Evolutionary conservation across 2,329 filamentous ascomycete genomes (phyloP), one percentile per base, ranked within the genome.

Genomic region (Diaporthe caulivora): DNA sequence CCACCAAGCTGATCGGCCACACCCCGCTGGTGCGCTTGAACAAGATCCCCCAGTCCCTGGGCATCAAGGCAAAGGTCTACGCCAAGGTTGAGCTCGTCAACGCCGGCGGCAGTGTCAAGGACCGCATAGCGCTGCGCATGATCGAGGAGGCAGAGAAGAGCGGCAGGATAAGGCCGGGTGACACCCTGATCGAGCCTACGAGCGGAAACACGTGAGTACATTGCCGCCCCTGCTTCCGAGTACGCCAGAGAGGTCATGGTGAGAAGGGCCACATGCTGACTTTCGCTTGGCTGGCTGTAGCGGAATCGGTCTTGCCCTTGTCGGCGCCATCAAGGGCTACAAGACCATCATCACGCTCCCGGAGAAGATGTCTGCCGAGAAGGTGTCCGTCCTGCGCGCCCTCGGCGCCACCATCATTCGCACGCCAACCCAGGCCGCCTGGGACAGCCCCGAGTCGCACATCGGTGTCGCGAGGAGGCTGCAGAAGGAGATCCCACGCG

Each of bases 331-430:
- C 80, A 98, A 98, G 87, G 96, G 95, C 77, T 99, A 98, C 89
- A 96, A 96, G 85, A 97, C 95, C 53, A 98, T 99, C 85, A 99
- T 99, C 83, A 99, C 97, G 15, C 91, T 99, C 58, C 97, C 97
- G 68, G 97, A 99, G 86, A 99, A 99, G 88, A 99, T 99, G 97
- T 98, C 95, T 1, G 94, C 95, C 62, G 97, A 99, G 85, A 99
- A 99, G 85, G 97, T 99, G 51, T 93, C 96, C 2, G 97, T 99
- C 37, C 89, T 99, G 75, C 94, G 95, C 79, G 96, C 97, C 40
- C 90, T 99, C 69, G 96, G 96, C 76, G 97, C 97, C 54, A 98
- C 97, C 81, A 98, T 99, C 84, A 98, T 99, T 82, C 93, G 97
- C 71, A 99, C 97, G 5, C 97, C 97, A 31, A 99, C 95, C 44